These are phyloP conservation scores for Boletellus ananas DNA, from an alignment of 768 basidiomycete genomes.

Conservation along the genomic window DNA sequence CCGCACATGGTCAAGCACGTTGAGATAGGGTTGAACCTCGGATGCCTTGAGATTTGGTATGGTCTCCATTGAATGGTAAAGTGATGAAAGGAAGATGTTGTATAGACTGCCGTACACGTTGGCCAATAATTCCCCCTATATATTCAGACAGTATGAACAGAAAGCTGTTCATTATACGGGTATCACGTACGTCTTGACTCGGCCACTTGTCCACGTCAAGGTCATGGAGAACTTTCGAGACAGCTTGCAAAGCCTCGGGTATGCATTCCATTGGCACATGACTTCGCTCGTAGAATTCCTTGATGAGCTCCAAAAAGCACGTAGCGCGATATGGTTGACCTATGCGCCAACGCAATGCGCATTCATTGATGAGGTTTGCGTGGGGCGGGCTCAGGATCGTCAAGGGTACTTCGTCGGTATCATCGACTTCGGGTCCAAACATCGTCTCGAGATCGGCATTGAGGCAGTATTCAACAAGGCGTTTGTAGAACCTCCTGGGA, in stretches of 20 bases:
- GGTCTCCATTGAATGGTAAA: slow-evolving; percentile 81
- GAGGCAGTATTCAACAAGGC: slow-evolving; percentile 80
- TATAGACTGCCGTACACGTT: slow-evolving; percentile 70
- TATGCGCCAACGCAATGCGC: slow-evolving; percentile 87
- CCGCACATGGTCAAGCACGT: slow-evolving; percentile 66
- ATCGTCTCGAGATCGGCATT: slow-evolving; percentile 84
- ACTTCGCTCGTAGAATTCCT: slow-evolving; percentile 80
- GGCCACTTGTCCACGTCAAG: slow-evolving; percentile 76
- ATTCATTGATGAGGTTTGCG: slow-evolving; percentile 81
- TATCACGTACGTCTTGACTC: slow-evolving; percentile 65
- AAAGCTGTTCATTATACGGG: background rate
- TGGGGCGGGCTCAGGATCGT: slow-evolving; percentile 82
- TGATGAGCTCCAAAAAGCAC: slow-evolving; percentile 83
- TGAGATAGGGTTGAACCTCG: slow-evolving; percentile 61
- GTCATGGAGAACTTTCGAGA: slow-evolving; percentile 68
- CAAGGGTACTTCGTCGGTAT: slow-evolving; percentile 92
- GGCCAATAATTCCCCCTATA: slow-evolving; percentile 64
- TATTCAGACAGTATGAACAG: slow-evolving; percentile 3
- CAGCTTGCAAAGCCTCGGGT: slow-evolving; percentile 77
- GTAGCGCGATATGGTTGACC: slow-evolving; percentile 71
- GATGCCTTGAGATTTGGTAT: slow-evolving; percentile 70
- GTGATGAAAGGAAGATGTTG: slow-evolving; percentile 78
- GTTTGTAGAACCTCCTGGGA: slow-evolving; percentile 79
- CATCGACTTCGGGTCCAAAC: slow-evolving; percentile 86
- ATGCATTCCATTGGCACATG: slow-evolving; percentile 95